Evolutionary conservation across 306 rosid species (phyloP).

Genomic region (Vigna hirtella): DNA sequence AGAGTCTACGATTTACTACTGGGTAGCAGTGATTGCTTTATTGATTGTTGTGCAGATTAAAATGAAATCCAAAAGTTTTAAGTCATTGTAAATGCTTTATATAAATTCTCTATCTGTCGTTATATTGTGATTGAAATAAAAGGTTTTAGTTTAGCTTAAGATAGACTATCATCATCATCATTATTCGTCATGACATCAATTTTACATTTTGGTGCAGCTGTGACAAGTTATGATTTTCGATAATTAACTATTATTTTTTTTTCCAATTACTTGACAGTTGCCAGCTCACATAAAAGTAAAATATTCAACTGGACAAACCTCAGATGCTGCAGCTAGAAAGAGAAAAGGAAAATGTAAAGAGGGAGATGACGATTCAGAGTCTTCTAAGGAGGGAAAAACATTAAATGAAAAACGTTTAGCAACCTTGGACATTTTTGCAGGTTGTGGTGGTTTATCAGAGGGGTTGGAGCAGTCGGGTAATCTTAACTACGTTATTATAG

Average conservation of each 20-base stretch:
- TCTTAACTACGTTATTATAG: slow-evolving; percentile 12
- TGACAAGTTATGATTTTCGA: slow-evolving; percentile 20
- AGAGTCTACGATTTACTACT: background rate
- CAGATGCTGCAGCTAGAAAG: slow-evolving; percentile 73
- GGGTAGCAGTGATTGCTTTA: background rate
- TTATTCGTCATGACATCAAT: slow-evolving; percentile 24
- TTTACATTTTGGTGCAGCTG: background rate
- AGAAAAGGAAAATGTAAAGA: slow-evolving; percentile 90
- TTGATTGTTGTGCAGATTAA: background rate
- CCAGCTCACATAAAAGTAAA: slow-evolving; percentile 71
- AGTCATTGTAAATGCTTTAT: slow-evolving; percentile 8
- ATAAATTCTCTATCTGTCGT: background rate
- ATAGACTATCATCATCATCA: background rate
- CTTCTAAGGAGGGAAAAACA: slow-evolving; percentile 48
- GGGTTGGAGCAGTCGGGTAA: slow-evolving; percentile 85
- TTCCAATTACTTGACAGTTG: slow-evolving; percentile 58
- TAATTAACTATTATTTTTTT: slow-evolving; percentile 23
- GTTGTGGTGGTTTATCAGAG: slow-evolving; percentile 95
- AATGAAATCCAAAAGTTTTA: background rate
- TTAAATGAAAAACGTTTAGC: slow-evolving; percentile 59
- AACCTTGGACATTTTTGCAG: slow-evolving; percentile 94
- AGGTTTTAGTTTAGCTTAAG: background rate
- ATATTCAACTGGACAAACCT: slow-evolving; percentile 58
- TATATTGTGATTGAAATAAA: background rate
- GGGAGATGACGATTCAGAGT: slow-evolving; percentile 65